A percentile compares a stretch with the other conserved stretches of the same genome.
phyloP scores from a whole-genome alignment of 2,329 filamentous ascomycete genomes.

The Pseudocercospora cruenta region DNA sequence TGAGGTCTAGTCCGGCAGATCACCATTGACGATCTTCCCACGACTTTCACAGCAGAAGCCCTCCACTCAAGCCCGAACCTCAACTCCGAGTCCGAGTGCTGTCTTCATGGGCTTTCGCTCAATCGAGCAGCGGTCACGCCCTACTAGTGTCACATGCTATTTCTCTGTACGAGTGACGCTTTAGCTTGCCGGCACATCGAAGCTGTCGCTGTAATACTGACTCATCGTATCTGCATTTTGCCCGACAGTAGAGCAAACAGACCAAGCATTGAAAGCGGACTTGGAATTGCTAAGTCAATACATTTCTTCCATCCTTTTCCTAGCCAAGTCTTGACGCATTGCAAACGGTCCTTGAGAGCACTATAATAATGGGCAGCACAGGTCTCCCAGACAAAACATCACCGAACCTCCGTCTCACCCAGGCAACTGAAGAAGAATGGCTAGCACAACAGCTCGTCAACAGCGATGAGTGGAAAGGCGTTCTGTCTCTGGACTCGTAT shows the following conservation, averaged over 20 bases:
- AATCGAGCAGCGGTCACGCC: too few species aligned
- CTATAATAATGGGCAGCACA: slow-evolving; percentile 22
- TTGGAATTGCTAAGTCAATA: slow-evolving; percentile 3
- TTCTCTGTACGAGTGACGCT: too few species aligned
- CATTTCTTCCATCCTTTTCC: not conserved
- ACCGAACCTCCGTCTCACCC: slow-evolving; percentile 56
- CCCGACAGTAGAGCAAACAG: not conserved
- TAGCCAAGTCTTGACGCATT: not conserved
- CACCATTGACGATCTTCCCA: not conserved
- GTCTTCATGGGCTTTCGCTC: too few species aligned
- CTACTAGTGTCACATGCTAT: too few species aligned
- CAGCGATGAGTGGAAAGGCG: slow-evolving; percentile 61
- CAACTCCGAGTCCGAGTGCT: not conserved
- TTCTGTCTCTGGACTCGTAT: slow-evolving; percentile 58
- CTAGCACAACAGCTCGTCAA: slow-evolving; percentile 58
- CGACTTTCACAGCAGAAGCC: slow-evolving; percentile 6
- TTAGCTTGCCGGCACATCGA: too few species aligned
- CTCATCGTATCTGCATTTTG: not conserved
- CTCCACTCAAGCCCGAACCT: not conserved
- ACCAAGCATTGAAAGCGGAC: not conserved
- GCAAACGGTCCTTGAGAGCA: not conserved
- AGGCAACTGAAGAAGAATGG: slow-evolving; percentile 59
- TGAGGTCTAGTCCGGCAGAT: not conserved
- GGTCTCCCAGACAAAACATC: slow-evolving; percentile 54
- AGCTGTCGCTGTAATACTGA: not conserved